Percentiles rank a stretch among this genome's conserved stretches.
Evolutionary conservation across 2,329 filamentous ascomycete species (phyloP).

Genomic region (Aureobasidium sp.): DNA sequence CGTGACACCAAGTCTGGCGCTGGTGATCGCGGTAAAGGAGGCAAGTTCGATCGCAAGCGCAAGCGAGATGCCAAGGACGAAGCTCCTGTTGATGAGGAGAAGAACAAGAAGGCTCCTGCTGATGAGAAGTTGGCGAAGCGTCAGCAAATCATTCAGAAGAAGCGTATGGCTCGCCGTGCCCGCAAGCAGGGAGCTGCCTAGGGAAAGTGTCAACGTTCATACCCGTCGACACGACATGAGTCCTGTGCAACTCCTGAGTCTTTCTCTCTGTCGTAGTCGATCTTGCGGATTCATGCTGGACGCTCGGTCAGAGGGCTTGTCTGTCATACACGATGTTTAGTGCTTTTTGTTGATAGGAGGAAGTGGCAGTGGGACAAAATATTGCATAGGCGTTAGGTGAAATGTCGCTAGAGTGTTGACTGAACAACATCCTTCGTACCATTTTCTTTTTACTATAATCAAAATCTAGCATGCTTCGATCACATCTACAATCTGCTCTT

Average conservation of each 20-base stretch:
- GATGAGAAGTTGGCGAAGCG: slow-evolving; percentile 51
- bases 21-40: slow-evolving; percentile 16
- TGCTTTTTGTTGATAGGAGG: background rate
- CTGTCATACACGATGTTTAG: background rate
- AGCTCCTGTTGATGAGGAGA: slow-evolving; percentile 13
- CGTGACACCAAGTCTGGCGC: slow-evolving; percentile 6
- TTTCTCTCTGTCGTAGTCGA: background rate
- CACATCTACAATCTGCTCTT: background rate
- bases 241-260: background rate
- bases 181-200: slow-evolving; percentile 27
- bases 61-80: slow-evolving; percentile 27
- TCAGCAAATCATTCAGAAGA: slow-evolving; percentile 77
- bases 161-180: slow-evolving; percentile 60
- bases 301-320: background rate
- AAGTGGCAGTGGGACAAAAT: background rate
- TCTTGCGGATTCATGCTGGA: background rate
- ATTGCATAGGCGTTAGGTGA: background rate
- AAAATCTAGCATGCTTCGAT: background rate
- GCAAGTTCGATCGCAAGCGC: slow-evolving; percentile 27
- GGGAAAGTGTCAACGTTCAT: background rate
- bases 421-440: background rate
- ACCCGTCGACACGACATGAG: slow-evolving; percentile 3
- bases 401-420: background rate
- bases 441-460: background rate
- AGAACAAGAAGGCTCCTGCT: slow-evolving; percentile 26